phyloP scores from a whole-genome alignment of 2,329 filamentous ascomycete species.

The Tolypocladium album region DNA sequence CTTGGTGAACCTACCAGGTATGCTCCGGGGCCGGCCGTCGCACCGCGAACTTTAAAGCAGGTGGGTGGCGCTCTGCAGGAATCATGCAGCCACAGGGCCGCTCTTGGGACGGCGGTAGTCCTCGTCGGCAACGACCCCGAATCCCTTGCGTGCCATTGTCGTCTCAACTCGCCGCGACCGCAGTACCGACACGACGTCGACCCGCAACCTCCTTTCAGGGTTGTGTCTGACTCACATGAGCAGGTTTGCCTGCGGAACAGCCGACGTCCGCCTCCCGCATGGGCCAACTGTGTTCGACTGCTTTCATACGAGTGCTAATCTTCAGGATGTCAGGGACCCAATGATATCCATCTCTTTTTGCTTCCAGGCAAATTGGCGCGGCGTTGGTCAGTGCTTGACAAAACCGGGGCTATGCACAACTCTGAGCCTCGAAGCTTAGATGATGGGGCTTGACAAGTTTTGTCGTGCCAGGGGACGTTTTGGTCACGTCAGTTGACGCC shows the following conservation, averaged over 20 bases:
- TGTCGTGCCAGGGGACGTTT: too few relatives aligned
- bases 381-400: neutral
- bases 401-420: neutral
- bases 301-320: too few relatives aligned
- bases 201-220: neutral
- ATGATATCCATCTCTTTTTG: neutral
- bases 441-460: neutral
- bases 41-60: neutral
- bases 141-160: neutral
- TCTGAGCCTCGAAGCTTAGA: neutral
- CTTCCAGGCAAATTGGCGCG: neutral
- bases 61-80: neutral
- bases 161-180: neutral
- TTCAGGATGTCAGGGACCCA: neutral
- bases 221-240: conserved; percentile 1
- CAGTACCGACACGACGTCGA: neutral
- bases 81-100: neutral
- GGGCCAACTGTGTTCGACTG: neutral
- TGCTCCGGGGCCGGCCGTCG: neutral
- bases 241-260: neutral
- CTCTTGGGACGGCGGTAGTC: neutral
- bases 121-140: neutral
- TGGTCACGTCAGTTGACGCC: too few relatives aligned
- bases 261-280: neutral
- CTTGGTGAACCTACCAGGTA: too few relatives aligned